A percentile compares a stretch with the other conserved stretches of the same genome.
Evolutionary conservation across 169 alveolate species (phyloP).

Genomic region (Theileria orientalis): DNA sequence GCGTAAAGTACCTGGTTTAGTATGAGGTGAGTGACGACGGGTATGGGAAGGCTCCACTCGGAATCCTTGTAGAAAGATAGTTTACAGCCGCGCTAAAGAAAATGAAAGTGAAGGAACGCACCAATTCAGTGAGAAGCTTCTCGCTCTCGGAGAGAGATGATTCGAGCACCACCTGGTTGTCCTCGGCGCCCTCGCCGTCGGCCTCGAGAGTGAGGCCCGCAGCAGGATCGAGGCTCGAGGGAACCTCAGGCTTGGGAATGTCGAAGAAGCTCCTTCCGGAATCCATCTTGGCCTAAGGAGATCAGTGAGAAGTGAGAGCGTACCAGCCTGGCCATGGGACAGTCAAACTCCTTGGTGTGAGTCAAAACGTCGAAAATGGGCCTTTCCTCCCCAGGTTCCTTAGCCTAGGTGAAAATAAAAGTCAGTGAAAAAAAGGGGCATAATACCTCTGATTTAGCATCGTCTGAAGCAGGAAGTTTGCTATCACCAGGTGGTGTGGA

Average conservation of each 20-base stretch:
- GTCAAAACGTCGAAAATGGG: conserved; percentile 1
- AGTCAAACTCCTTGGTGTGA: conserved; percentile 33
- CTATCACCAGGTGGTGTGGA: not conserved
- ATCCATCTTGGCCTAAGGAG: conserved; percentile 7
- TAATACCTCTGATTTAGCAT: not conserved
- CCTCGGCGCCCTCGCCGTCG: not conserved
- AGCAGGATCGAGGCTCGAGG: not conserved
- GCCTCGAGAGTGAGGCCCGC: not conserved
- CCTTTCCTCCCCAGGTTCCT: not conserved
- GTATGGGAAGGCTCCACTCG: conserved; percentile 57
- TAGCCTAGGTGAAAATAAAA: not conserved
- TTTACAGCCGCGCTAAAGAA: not conserved
- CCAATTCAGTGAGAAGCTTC: conserved; percentile 8
- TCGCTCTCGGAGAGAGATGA: conserved; percentile 21
- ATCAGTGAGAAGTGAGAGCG: not conserved
- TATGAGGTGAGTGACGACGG: conserved; percentile 50
- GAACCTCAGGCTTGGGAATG: not conserved
- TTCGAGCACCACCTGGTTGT: conserved; percentile 4
- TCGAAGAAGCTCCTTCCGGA: conserved; percentile 19
- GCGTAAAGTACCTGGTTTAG: conserved; percentile 21
- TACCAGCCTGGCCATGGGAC: conserved; percentile 61
- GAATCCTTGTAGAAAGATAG: conserved; percentile 37
- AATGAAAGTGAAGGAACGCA: not conserved
- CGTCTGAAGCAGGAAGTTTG: not conserved
- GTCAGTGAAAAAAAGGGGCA: not conserved